These are phyloP conservation scores for Paramecium biaurelia DNA, from an alignment of 73 alveolate species.

Conservation along the genomic window DNA sequence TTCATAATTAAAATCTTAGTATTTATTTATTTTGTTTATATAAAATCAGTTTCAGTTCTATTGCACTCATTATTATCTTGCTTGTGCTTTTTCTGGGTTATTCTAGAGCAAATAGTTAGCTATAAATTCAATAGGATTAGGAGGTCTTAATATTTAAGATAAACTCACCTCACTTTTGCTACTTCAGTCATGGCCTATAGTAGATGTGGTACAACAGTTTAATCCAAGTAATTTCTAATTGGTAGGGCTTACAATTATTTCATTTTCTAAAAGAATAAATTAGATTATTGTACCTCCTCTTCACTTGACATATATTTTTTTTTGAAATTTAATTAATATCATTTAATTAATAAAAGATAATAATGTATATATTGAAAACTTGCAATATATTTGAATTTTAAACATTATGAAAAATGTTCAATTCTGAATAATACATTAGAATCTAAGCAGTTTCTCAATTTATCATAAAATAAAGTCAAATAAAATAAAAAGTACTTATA, in stretches of 20 bases:
- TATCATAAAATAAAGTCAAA: slow-evolving; percentile 18
- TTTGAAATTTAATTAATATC: slow-evolving; percentile 49
- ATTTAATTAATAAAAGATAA: slow-evolving; percentile 27
- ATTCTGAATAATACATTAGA: background rate
- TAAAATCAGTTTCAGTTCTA: slow-evolving; percentile 32
- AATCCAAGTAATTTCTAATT: slow-evolving; percentile 81
- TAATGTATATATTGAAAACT: slow-evolving; percentile 4
- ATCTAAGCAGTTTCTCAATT: background rate
- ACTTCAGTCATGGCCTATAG: slow-evolving; percentile 84
- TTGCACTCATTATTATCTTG: background rate
- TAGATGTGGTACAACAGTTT: slow-evolving; percentile 86
- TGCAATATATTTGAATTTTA: background rate
- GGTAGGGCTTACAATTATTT: slow-evolving; percentile 69
- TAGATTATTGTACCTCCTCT: background rate
- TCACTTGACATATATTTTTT: slow-evolving; percentile 31
- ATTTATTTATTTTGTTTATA: background rate
- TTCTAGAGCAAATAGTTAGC: slow-evolving; percentile 82
- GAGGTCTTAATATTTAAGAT: slow-evolving; percentile 69
- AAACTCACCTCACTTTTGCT: slow-evolving; percentile 76
- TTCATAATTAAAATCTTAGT: background rate
- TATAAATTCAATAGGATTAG: slow-evolving; percentile 83
- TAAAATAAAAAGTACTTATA: background rate
- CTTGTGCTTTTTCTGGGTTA: slow-evolving; percentile 72
- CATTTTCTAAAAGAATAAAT: background rate
- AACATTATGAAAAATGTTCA: background rate